These are phyloP conservation scores for Xylaria sp. DNA, from an alignment of 2,329 filamentous ascomycete species.

Conservation along the genomic window DNA sequence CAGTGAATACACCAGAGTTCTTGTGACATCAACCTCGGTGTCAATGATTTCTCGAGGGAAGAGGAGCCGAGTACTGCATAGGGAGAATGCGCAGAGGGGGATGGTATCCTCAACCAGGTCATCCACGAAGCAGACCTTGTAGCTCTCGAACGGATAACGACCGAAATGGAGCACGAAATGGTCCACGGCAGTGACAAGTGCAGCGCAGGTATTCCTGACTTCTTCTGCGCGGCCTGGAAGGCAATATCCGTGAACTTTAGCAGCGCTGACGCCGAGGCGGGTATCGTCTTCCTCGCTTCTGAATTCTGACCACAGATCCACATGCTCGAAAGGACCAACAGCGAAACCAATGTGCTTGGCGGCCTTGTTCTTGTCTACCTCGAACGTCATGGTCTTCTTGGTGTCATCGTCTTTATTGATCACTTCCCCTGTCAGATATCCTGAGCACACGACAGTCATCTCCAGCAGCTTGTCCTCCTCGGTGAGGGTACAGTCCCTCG, in stretches of 20 bases:
- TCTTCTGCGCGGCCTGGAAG: constrained; percentile 81
- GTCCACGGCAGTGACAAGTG: constrained; percentile 85
- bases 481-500: constrained; percentile 47
- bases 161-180: constrained; percentile 87
- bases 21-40: constrained; percentile 77
- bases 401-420: constrained; percentile 74
- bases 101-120: constrained; percentile 77
- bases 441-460: constrained; percentile 88
- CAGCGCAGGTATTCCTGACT: constrained; percentile 82
- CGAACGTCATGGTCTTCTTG: constrained; percentile 88
- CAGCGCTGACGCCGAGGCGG: constrained; percentile 82
- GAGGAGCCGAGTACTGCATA: constrained; percentile 84
- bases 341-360: constrained; percentile 92
- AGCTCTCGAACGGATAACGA: constrained; percentile 87
- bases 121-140: constrained; percentile 93
- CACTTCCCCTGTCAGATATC: constrained; percentile 82
- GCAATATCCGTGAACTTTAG: constrained; percentile 90
- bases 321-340: constrained; percentile 90
- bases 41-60: constrained; percentile 87
- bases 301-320: constrained; percentile 83
- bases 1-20: constrained; percentile 79
- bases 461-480: constrained; percentile 88
- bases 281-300: constrained; percentile 91
- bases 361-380: constrained; percentile 72
- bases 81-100: constrained; percentile 78